Conservation (phyloP, 768 basidiomycete species). For the Wakefieldia striispora region DNA sequence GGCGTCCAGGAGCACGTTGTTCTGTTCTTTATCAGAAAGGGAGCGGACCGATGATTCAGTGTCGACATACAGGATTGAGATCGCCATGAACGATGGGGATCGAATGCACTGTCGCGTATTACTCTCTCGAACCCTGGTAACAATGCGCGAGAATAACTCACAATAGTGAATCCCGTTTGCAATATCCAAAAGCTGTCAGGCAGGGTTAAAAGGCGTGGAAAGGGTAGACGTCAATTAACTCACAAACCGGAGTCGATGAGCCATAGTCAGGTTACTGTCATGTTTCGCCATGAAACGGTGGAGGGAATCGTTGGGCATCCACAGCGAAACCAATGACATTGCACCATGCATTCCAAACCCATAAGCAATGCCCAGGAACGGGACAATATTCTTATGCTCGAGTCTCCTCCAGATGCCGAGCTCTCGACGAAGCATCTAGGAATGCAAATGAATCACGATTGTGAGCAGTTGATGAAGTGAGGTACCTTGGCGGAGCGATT, state of each 20-base stretch:
- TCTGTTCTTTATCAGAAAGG: neutral
- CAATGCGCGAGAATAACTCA: neutral
- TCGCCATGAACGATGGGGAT: constrained; percentile 9
- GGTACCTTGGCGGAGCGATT: neutral
- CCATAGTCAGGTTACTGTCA: neutral
- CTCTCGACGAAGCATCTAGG: constrained; percentile 26
- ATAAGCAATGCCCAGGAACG: too few species aligned
- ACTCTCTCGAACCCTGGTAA: neutral
- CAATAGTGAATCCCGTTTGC: constrained; percentile 10
- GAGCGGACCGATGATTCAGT: neutral
- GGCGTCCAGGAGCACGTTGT: constrained; percentile 5
- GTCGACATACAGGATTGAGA: neutral
- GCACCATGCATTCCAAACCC: constrained; percentile 23
- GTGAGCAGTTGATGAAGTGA: rapidly evolving
- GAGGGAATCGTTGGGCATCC: constrained; percentile 30
- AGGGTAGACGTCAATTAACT: constrained; percentile 6
- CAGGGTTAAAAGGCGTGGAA: constrained; percentile 17
- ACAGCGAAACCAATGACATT: constrained; percentile 30
- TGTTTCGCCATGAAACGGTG: constrained; percentile 13
- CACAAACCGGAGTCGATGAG: constrained; percentile 12
- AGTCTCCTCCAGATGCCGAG: constrained; percentile 30
- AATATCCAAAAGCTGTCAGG: constrained; percentile 14
- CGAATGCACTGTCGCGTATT: constrained; percentile 6
- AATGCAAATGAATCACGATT: neutral
- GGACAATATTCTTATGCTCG: constrained; percentile 22